Base-by-base conservation (phyloP, 2,329 filamentous ascomycete species). In the Sordariomycetes sp. region DNA sequence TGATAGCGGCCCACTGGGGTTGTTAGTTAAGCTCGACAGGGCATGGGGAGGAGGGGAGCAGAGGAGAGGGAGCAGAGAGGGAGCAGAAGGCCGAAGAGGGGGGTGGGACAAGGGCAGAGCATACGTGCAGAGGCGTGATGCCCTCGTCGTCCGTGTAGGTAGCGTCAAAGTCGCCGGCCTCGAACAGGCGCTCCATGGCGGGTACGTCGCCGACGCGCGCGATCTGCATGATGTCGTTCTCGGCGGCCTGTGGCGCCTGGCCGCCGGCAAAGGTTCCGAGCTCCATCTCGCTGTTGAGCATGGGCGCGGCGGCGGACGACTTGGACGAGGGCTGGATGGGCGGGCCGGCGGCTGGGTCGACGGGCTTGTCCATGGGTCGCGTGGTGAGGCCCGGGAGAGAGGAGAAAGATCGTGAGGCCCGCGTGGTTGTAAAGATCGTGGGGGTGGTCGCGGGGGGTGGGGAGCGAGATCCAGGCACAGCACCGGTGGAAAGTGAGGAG, bases 141-240 rank as follows among this genome's bases (percentile, higher is more conserved):
- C 90, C 91, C 72, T 99, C 91, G 58, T 89, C 88, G 69, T 99
- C 94, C 58, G 80, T 82, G 70, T 91, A 94, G 57, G 85, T 89
- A 55, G 90, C 90, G 70, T 90, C 88, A 70, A 82, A 90, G 65
- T 89, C 90, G 64, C 88, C 87, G 59, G 81, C 83, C 68, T 93
- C 89, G 65, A 97, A 96, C 56, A 99, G 79, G 75, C 86, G 91
- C 75, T 96, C 88, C 78, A 99, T 94, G 57, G 83, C 88, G 8
- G 80, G 77, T 61, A 97, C 83, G 69, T 99, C 91, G 59, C 95
- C 94, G 64, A 96, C 74, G 60, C 94, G 81, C 48, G 94, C 91
- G 69, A 97, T 76, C 75, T 97, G 93, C 93, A 99, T 97, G 64
- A 99, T 87, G 74, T 99, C 93, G 64, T 89, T 82, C 67, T 89